Conservation (phyloP, 176 grass and related monocot species). For the Triticum dicoccoides region DNA sequence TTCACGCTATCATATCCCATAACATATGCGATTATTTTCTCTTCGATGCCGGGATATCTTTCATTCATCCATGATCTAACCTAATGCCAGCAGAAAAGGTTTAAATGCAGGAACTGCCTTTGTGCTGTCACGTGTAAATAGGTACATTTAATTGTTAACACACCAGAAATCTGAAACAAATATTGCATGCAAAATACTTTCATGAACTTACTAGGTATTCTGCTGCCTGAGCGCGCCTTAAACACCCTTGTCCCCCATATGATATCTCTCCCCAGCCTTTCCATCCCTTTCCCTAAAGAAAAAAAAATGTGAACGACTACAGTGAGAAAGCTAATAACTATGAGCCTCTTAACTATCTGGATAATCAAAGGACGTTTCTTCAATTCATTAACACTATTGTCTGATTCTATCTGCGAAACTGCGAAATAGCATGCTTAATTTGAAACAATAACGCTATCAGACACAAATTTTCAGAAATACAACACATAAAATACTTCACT, state of each 20-base stretch:
- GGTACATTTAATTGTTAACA: background rate
- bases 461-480: background rate
- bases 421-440: background rate
- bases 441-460: background rate
- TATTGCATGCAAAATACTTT: background rate
- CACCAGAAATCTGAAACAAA: background rate
- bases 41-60: constrained; percentile 63
- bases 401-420: constrained; percentile 9
- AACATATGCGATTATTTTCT: constrained; percentile 64
- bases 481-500: background rate
- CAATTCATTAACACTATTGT: background rate
- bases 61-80: constrained; percentile 86
- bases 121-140: background rate
- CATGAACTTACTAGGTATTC: constrained; percentile 70
- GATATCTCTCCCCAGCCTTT: constrained; percentile 99
- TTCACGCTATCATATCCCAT: constrained; percentile 86
- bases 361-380: background rate
- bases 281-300: constrained; percentile 72
- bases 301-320: background rate
- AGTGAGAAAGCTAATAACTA: background rate
- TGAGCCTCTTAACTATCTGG: constrained; percentile 1
- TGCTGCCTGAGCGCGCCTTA: constrained; percentile 80
- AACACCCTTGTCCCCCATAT: constrained; percentile 69
- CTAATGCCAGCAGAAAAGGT: constrained; percentile 37
- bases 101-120: constrained; percentile 5